Evolutionary conservation across 345 rosid species (phyloP), one percentile per base, ranked within the genome.

Genomic region (Hevea brasiliensis): DNA sequence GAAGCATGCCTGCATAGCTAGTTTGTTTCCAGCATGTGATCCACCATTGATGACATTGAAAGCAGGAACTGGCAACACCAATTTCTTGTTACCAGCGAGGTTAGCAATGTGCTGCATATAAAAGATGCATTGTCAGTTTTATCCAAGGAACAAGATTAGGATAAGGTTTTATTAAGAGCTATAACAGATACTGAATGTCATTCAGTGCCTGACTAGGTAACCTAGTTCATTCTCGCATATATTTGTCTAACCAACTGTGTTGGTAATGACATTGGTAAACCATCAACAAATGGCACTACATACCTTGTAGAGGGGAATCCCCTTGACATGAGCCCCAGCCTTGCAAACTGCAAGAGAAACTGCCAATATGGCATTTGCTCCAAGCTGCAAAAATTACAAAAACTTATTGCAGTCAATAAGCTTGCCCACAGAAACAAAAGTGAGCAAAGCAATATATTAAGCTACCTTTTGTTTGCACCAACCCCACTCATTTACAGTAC

Each of bases 401-500:
- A 6, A 58, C 11, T 35, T 13, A 13, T 18, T 23, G 15, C 24
- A 23, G 29, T 41, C 7, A 10, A 17, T 1, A 63, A n/a, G 6
- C 13, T 44, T 29, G 2, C 51, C 10, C 45, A 45, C 12, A 73
- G 26, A 23, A 29, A 18, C 13, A 63, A 0, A 29, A 10, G 27
- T 2, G 2, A 50, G 23, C 4, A 65, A 24, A 50, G 8, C 7
- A 29, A 68, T 23, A 10, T 6, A 35, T 61, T 29, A 23, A 45
- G 6, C 50, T 80, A 87, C 94, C 87, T 87, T 89, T 60, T 89
- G 90, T 67, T 89, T 89, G 83, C 91, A 89, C 91, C 94, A 89
- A 47, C 94, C 94, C 94, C 94, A 89, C 71, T 89, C 94, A 44
- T 89, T 89, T 18, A 79, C 80, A 24, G 94, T 89, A 77, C 91